Percentiles rank a stretch among this genome's conserved stretches.
These are phyloP conservation scores for Heliocybe sulcata DNA, from an alignment of 1,284 basidiomycete genomes.

Conservation along the genomic window DNA sequence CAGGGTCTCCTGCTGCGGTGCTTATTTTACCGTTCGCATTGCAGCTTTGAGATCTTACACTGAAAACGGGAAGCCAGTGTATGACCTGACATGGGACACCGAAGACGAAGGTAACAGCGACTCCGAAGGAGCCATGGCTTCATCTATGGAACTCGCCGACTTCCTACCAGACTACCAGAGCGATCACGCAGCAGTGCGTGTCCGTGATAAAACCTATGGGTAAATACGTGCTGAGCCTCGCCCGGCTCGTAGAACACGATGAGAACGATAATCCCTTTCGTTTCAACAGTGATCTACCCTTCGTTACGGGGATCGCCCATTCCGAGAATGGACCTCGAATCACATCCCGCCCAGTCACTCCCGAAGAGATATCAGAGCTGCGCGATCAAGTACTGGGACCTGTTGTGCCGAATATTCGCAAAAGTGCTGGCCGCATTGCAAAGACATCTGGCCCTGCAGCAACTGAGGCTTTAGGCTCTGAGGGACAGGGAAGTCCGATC, in stretches of 20 bases:
- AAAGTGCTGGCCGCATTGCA: not conserved
- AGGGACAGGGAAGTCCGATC: too few species aligned
- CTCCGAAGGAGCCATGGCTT: not conserved
- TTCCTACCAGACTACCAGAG: not conserved
- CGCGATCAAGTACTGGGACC: not conserved
- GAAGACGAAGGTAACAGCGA: not conserved
- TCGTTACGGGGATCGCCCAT: not conserved
- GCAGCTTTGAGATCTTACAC: not conserved
- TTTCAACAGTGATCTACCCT: not conserved
- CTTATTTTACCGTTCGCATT: too few species aligned
- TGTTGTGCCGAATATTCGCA: not conserved
- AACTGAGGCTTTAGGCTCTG: too few species aligned
- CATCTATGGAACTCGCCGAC: not conserved
- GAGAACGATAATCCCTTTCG: not conserved
- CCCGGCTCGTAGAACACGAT: not conserved
- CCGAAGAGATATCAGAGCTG: not conserved
- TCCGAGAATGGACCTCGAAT: not conserved
- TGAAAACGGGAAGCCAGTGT: not conserved
- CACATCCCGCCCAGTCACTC: not conserved
- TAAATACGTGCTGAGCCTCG: not conserved
- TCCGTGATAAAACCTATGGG: not conserved
- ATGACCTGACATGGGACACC: not conserved
- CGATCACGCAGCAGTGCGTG: not conserved
- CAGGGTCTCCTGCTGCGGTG: too few species aligned
- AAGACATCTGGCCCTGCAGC: not conserved